phyloP scores from a whole-genome alignment of 768 basidiomycete species.

The Lentinula sp. region DNA sequence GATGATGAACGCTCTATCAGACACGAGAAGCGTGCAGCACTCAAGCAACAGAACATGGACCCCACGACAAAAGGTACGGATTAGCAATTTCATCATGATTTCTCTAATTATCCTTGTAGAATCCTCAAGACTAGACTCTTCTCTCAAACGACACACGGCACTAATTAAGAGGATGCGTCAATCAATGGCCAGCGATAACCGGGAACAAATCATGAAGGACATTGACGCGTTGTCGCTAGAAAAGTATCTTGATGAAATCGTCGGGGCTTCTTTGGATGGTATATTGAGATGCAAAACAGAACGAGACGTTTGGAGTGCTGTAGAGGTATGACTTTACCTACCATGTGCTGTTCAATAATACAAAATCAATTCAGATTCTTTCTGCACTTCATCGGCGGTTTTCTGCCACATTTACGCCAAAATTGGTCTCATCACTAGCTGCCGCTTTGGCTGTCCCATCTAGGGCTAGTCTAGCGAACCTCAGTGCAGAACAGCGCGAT shows the following conservation, averaged over 20 bases:
- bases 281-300: slow-evolving; percentile 85
- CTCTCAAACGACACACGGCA: slow-evolving; percentile 92
- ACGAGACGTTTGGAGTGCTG: slow-evolving; percentile 85
- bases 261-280: slow-evolving; percentile 82
- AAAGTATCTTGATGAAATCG: slow-evolving; percentile 96
- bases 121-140: slow-evolving; percentile 80
- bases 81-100: neutral
- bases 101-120: slow-evolving; percentile 33
- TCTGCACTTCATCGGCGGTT: slow-evolving; percentile 87
- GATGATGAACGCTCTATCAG: slow-evolving; percentile 46
- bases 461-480: slow-evolving; percentile 44
- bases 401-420: slow-evolving; percentile 69
- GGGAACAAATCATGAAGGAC: slow-evolving; percentile 87
- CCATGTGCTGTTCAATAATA: neutral
- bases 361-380: slow-evolving; percentile 54
- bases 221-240: slow-evolving; percentile 85
- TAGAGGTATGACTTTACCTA: slow-evolving; percentile 58
- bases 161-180: slow-evolving; percentile 91
- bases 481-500: slow-evolving; percentile 77
- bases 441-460: slow-evolving; percentile 54
- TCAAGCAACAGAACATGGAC: slow-evolving; percentile 47
- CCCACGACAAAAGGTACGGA: slow-evolving; percentile 8
- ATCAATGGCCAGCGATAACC: slow-evolving; percentile 76
- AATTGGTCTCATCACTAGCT: slow-evolving; percentile 54
- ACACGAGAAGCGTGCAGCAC: slow-evolving; percentile 47